Conservation (phyloP, 768 basidiomycete species). For the Scleroderma citrinum region DNA sequence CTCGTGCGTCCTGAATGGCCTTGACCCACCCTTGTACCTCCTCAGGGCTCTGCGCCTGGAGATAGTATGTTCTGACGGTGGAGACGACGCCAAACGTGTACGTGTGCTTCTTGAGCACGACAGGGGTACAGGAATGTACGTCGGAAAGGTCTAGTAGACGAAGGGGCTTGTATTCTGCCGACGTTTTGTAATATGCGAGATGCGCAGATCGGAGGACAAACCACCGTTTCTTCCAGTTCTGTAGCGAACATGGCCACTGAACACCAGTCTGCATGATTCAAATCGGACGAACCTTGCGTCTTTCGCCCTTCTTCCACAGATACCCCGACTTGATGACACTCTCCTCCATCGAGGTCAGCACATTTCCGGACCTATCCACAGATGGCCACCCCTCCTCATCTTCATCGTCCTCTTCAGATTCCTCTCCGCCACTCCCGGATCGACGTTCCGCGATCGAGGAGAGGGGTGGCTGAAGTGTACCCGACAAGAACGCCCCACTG, state of each 20-base stretch:
- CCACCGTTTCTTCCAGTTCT: constrained; percentile 99
- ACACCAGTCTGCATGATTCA: not conserved
- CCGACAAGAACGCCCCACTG: constrained; percentile 23
- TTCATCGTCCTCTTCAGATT: constrained; percentile 71
- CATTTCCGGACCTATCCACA: not conserved
- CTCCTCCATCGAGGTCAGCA: constrained; percentile 46
- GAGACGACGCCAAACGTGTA: constrained; percentile 93
- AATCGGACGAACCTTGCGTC: constrained; percentile 70
- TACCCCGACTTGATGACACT: constrained; percentile 87
- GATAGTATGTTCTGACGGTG: constrained; percentile 83
- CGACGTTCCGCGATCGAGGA: constrained; percentile 75
- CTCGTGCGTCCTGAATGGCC: constrained; percentile 73
- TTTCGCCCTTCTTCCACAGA: constrained; percentile 96
- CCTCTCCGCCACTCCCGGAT: constrained; percentile 66
- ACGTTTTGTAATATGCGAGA: constrained; percentile 94
- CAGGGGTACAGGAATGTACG: constrained; percentile 84
- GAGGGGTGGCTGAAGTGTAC: constrained; percentile 45
- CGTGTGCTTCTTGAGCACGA: constrained; percentile 82
- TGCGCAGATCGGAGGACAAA: constrained; percentile 91
- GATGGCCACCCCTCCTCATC: constrained; percentile 28
- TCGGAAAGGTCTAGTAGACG: constrained; percentile 82
- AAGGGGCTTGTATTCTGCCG: constrained; percentile 89
- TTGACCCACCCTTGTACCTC: constrained; percentile 81
- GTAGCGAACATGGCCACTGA: constrained; percentile 2
- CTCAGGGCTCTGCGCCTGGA: constrained; percentile 66